Percentiles rank a stretch among this genome's conserved stretches.
Evolutionary conservation across 495 filamentous ascomycete genomes (phyloP).

Genomic region (Aspergillus diversus): DNA sequence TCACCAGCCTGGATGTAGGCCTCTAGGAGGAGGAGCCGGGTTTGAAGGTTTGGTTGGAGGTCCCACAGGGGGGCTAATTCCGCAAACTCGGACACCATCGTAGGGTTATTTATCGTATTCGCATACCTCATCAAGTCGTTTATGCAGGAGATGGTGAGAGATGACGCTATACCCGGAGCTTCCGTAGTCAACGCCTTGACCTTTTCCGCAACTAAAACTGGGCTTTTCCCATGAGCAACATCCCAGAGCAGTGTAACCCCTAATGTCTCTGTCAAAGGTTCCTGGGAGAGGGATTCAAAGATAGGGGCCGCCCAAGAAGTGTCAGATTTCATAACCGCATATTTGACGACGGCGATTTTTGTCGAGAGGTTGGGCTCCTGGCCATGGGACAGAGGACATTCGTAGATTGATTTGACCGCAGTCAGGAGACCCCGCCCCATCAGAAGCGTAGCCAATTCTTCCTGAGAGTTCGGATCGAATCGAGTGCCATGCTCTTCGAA

Average conservation of each 20-base stretch:
- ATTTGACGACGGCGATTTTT: slow-evolving; percentile 53
- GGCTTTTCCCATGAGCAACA: slow-evolving; percentile 67
- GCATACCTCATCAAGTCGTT: slow-evolving; percentile 77
- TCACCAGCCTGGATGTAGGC: slow-evolving; percentile 73
- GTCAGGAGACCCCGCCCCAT: slow-evolving; percentile 40
- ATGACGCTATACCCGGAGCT: slow-evolving; percentile 38
- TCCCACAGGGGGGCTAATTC: slow-evolving; percentile 62
- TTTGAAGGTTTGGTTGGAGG: slow-evolving; percentile 65
- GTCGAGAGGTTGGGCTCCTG: slow-evolving; percentile 49
- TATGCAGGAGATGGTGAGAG: slow-evolving; percentile 70
- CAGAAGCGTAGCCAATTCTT: slow-evolving; percentile 41
- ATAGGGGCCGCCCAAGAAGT: slow-evolving; percentile 65
- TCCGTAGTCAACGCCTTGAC: slow-evolving; percentile 57
- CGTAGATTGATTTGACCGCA: slow-evolving; percentile 54
- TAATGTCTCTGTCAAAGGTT: slow-evolving; percentile 57
- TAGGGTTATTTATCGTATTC: slow-evolving; percentile 67
- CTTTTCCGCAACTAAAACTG: slow-evolving; percentile 68
- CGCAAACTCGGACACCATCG: slow-evolving; percentile 73
- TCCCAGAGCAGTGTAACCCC: slow-evolving; percentile 78
- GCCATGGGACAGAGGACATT: slow-evolving; percentile 52
- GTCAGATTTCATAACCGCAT: slow-evolving; percentile 62
- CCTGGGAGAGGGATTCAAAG: slow-evolving; percentile 59
- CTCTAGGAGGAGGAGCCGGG: slow-evolving; percentile 73
- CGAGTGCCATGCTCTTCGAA: slow-evolving; percentile 35
- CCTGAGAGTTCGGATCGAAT: slow-evolving; percentile 42